Evolutionary conservation across 2,329 filamentous ascomycete genomes (phyloP), one percentile per base, ranked within the genome.

Genomic region (Emericellopsis atlantica): DNA sequence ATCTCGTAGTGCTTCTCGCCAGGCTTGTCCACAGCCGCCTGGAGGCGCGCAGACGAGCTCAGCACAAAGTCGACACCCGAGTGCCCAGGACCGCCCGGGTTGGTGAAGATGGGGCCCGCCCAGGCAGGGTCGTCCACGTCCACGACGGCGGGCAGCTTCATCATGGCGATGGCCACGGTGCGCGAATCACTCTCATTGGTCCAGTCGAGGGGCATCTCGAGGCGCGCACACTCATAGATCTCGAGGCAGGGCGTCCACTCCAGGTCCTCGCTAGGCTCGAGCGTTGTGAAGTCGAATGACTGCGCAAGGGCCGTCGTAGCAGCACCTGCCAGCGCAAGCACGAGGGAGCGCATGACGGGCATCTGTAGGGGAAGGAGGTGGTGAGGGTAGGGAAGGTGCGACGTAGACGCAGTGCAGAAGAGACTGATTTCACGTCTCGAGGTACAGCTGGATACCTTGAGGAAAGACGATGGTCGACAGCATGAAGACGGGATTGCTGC

Each of bases 81-180:
- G 21, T 53, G 60, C 23, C 66, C 62, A 0, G 66, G 66, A 0
- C 67, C 67, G 34, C 67, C 67, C 0, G 65, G 66, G 52, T 69
- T 69, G 37, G 52, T 49, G 46, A 70, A 54, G 34, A 69, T 52
- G 37, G 65, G 54, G 16, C 67, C 67, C 32, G 56, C 64, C 39
- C 62, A 69, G 32, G 53, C 44, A 4, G 60, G 53, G 42, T 65
- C 57, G 15, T 49, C 32, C 18, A 59, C 53, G 8, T 55, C 42
- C 4, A 69, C 66, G 2, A 44, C 44, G 22, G 65, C 65, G 0
- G 64, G 62, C 8, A 61, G 54, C 43, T 59, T 61, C 37, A 62
- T 51, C 43, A 70, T 54, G 42, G 66, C 65, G 29, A 71, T 50
- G 8, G 57, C 54, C 14, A 62, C 55, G 0, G 51, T 56, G 38